Evolutionary conservation across 768 basidiomycete genomes (phyloP), one percentile per base, ranked within the genome.

Genomic region (Tephrocybe sp.): DNA sequence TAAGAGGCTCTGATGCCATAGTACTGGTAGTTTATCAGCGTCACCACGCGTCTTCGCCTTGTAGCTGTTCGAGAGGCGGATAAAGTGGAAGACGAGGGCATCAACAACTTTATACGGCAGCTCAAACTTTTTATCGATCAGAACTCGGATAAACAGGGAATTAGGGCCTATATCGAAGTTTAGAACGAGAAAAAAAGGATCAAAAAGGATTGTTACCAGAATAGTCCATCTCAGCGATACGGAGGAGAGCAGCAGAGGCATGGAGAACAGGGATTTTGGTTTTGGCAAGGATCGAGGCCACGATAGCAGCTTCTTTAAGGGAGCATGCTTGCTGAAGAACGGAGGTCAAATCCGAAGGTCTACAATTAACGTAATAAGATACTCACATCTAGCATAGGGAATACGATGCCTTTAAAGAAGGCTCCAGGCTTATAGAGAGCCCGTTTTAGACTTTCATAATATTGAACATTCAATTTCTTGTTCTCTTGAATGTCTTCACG

Each of bases 101-200:
- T 99, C 97, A 47, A 99, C 83, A 23, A 97, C 96, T 71, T 98
- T 96, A 77, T 94, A 99, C 0, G 97, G 97, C 26, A 99, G 74
- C 53, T 97, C 92, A 65, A 95, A 91, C 66, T 99, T 99, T 71
- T 99, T 99, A 74, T 99, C 97, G 44, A 98, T 74, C 26, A 99
- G 75, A 11, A 98, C 89, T 16, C 97, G 92, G 65, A 99, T 95
- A 75, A 99, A 98, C 17, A 99, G 79, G 10, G 94, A 97, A 58
- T 93, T 97, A 0, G 97, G 89, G 3, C 94, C 93, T 79, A 35
- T 23, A 1, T 19, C 14, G 23, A 31, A 38, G 3, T 76, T 47
- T 39, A 41, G 17, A 39, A 52, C 14, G 47, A 22, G 31, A 22
- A 16, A 38, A 22, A 31, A 36, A 4, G 45, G 32, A 16, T 17